Conservation (phyloP, 306 rosid species). For the Dryas alaskensis region DNA sequence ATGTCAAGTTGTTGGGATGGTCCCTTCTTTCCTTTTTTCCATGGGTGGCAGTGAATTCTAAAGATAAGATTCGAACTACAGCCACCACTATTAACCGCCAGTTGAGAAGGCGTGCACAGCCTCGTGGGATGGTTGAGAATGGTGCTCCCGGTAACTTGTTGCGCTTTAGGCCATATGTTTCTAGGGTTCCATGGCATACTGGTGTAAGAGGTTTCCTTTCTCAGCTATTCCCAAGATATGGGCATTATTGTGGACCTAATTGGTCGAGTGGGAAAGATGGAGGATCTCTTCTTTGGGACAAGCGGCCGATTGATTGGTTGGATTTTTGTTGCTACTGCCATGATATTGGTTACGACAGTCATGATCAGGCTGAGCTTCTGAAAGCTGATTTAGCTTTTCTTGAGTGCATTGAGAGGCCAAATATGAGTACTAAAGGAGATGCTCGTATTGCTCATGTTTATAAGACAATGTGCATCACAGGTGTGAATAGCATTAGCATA, state of each 20-base stretch:
- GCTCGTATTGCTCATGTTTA: constrained; percentile 59
- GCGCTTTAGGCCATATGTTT: constrained; percentile 83
- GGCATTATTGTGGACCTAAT: constrained; percentile 96
- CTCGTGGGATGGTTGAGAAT: constrained; percentile 24
- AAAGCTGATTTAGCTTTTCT: constrained; percentile 90
- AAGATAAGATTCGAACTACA: constrained; percentile 39
- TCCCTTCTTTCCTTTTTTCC: constrained; percentile 51
- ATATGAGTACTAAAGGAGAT: constrained; percentile 76
- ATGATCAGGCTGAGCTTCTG: constrained; percentile 67
- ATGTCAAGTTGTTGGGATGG: constrained; percentile 42
- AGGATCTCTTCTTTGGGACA: constrained; percentile 82
- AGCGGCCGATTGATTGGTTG: constrained; percentile 92
- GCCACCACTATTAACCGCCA: constrained; percentile 68
- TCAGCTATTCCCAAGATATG: constrained; percentile 83
- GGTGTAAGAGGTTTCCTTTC: constrained; percentile 80
- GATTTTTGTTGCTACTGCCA: constrained; percentile 98
- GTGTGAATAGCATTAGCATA: constrained; percentile 35
- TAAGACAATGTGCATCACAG: constrained; percentile 77
- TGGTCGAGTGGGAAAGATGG: constrained; percentile 91
- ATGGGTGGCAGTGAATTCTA: constrained; percentile 35
- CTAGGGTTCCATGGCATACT: constrained; percentile 96
- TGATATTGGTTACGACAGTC: constrained; percentile 92
- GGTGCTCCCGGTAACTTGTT: constrained; percentile 24
- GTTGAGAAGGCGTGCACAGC: constrained; percentile 54
- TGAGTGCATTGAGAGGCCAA: constrained; percentile 78